Evolutionary conservation across 768 basidiomycete genomes (phyloP).

Genomic region (Agaricus subrufescens): DNA sequence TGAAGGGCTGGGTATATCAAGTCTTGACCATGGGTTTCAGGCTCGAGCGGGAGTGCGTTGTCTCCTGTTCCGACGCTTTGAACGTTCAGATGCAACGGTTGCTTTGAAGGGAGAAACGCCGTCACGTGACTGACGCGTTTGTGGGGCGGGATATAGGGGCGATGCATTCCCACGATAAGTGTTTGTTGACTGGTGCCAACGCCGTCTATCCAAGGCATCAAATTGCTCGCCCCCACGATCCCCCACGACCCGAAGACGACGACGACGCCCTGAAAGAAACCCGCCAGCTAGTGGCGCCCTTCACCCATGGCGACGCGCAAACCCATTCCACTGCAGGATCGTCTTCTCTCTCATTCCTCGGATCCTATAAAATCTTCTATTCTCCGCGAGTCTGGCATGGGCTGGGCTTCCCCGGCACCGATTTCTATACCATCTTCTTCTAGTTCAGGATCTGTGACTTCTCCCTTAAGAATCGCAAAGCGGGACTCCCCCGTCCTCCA

Average conservation of each 20-base stretch:
- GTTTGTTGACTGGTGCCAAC: slow-evolving; percentile 32
- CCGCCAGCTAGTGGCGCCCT: slow-evolving; percentile 10
- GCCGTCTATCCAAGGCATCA: slow-evolving; percentile 13
- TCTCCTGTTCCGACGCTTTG: not conserved
- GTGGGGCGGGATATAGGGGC: slow-evolving; percentile 4
- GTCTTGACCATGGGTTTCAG: too few relatives aligned
- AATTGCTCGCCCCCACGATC: slow-evolving; percentile 10
- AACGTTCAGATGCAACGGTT: not conserved
- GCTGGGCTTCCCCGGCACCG: slow-evolving; percentile 47
- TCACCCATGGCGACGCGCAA: slow-evolving; percentile 32
- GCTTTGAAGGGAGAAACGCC: slow-evolving; percentile 18
- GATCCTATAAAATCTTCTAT: slow-evolving; percentile 63
- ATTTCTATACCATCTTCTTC: slow-evolving; percentile 26
- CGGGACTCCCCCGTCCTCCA: slow-evolving; percentile 46
- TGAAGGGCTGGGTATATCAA: too few relatives aligned
- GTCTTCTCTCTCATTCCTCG: slow-evolving; percentile 56
- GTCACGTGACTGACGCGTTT: slow-evolving; percentile 38
- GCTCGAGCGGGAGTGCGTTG: too few relatives aligned
- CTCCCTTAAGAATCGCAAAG: slow-evolving; percentile 74
- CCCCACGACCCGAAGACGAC: slow-evolving; percentile 10
- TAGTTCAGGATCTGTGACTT: slow-evolving; percentile 37
- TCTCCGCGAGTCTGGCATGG: slow-evolving; percentile 58
- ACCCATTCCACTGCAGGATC: slow-evolving; percentile 48
- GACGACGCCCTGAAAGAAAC: not conserved
- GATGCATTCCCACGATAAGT: slow-evolving; percentile 31